phyloP scores from a whole-genome alignment of 2,329 filamentous ascomycete species.

The Leptographium flavum region DNA sequence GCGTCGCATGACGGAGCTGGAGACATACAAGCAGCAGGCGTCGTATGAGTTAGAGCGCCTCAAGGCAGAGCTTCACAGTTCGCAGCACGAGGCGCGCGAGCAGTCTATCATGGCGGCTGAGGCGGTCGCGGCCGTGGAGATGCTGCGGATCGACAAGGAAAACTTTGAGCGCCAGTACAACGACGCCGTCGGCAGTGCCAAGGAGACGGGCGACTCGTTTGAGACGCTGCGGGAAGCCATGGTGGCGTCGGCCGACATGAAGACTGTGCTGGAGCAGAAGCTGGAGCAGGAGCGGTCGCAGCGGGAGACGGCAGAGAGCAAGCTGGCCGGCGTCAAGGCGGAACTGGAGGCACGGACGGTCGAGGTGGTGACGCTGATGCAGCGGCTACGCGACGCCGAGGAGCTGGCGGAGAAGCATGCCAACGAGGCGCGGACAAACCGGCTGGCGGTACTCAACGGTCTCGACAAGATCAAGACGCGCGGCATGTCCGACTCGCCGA shows the following conservation, averaged over 20 bases:
- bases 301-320: conserved; percentile 61
- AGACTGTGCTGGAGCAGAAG: conserved; percentile 61
- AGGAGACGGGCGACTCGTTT: conserved; percentile 58
- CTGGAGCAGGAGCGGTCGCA: conserved; percentile 69
- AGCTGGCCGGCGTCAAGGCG: conserved; percentile 59
- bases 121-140: conserved; percentile 56
- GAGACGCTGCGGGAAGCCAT: conserved; percentile 66
- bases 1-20: conserved; percentile 69
- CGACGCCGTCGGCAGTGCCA: conserved; percentile 49
- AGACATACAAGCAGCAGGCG: conserved; percentile 69
- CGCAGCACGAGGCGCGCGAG: conserved; percentile 65
- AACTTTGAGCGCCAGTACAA: conserved; percentile 58
- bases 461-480: conserved; percentile 57
- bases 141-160: conserved; percentile 76
- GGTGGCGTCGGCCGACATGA: conserved; percentile 63
- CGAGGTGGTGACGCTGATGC: conserved; percentile 61
- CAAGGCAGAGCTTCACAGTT: conserved; percentile 69
- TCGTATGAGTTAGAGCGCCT: conserved; percentile 75
- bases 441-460: conserved; percentile 66
- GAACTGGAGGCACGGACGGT: conserved; percentile 71
- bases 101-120: conserved; percentile 67
- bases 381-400: conserved; percentile 71
- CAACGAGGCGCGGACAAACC: conserved; percentile 74
- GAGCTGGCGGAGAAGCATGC: conserved; percentile 79
- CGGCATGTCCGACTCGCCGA: conserved; percentile 26